phyloP scores from a whole-genome alignment of 306 rosid species.

The Ormosia emarginata region DNA sequence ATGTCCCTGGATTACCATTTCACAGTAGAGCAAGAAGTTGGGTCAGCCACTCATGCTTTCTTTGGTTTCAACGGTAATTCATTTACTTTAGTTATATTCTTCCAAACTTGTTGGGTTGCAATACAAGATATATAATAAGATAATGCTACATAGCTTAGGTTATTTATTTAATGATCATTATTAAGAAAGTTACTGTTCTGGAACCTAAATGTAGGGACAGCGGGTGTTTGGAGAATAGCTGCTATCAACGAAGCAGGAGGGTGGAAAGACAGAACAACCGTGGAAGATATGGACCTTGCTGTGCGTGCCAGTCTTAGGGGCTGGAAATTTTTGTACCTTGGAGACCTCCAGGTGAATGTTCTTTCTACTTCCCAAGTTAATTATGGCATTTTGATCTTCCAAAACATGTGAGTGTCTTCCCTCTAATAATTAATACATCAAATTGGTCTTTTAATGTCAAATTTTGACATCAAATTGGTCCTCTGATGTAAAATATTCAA shows the following conservation, averaged over 20 bases:
- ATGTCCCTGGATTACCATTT: constrained; percentile 99
- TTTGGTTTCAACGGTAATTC: constrained; percentile 89
- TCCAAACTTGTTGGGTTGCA: neutral
- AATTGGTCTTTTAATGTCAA: neutral
- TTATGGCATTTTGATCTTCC: too few species aligned
- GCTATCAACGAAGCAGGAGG: constrained; percentile 99
- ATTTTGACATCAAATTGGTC: neutral
- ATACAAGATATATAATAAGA: too few species aligned
- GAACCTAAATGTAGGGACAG: constrained; percentile 64
- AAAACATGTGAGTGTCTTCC: too few species aligned
- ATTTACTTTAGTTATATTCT: neutral
- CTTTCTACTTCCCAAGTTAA: neutral
- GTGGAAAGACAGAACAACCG: constrained; percentile 98
- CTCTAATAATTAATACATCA: neutral
- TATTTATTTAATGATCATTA: neutral
- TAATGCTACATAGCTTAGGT: neutral
- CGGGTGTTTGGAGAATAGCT: constrained; percentile 96
- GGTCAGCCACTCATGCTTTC: constrained; percentile 97
- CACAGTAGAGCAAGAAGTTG: constrained; percentile 99
- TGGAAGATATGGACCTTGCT: constrained; percentile 99
- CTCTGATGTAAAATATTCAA: neutral
- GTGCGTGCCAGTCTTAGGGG: constrained; percentile 97
- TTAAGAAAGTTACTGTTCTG: neutral
- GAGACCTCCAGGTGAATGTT: constrained; percentile 81
- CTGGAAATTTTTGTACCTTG: constrained; percentile 95